Conservation (phyloP, 371 early-diverging fungal species). For the Actinomucor elegans region DNA sequence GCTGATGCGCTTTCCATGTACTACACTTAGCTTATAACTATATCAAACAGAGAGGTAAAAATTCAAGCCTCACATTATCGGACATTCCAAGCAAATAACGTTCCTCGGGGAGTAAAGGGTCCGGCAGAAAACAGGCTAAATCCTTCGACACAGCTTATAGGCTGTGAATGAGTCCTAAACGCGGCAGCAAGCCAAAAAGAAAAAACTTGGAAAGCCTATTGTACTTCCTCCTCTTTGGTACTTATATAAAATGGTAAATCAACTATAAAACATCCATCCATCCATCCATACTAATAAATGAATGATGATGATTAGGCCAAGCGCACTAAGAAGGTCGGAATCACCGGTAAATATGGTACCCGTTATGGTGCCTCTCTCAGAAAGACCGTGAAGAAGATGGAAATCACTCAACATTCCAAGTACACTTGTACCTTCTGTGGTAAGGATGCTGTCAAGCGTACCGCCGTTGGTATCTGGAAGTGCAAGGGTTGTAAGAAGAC, state of each 20-base stretch:
- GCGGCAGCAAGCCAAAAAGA: not conserved
- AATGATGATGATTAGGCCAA: constrained; percentile 68
- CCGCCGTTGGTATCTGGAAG: constrained; percentile 99
- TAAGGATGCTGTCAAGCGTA: constrained; percentile 96
- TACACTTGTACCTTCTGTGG: constrained; percentile 99
- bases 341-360: constrained; percentile 99
- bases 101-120: too few relatives aligned
- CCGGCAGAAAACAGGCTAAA: too few relatives aligned
- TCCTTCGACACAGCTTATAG: too few relatives aligned
- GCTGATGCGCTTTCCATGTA: too few relatives aligned
- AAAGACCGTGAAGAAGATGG: constrained; percentile 99
- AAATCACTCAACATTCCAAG: constrained; percentile 99
- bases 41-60: too few relatives aligned
- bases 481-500: constrained; percentile 97
- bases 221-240: constrained; percentile 21
- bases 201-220: too few relatives aligned
- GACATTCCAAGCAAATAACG: too few relatives aligned
- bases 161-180: too few relatives aligned
- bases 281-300: constrained; percentile 23
- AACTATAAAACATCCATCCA: constrained; percentile 14
- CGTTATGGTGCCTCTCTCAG: constrained; percentile 99
- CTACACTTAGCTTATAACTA: too few relatives aligned
- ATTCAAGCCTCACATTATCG: too few relatives aligned
- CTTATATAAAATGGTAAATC: constrained; percentile 18
- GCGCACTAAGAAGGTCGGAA: constrained; percentile 99